Evolutionary conservation across 2,329 filamentous ascomycete genomes (phyloP).

Genomic region (Knoxdaviesia proteae): DNA sequence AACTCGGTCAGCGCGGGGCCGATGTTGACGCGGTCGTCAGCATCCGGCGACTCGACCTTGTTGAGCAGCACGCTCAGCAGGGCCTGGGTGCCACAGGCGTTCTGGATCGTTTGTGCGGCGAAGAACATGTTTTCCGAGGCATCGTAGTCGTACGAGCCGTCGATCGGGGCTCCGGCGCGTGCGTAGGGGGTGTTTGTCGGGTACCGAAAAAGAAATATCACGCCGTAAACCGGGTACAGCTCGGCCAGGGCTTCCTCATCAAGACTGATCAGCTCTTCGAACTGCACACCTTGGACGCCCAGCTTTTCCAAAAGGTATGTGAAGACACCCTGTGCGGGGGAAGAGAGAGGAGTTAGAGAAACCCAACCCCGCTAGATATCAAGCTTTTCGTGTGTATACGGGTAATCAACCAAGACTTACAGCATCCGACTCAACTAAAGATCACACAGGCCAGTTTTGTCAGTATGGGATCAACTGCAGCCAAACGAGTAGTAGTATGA

Average conservation of each 20-base stretch:
- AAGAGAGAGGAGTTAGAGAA: not conserved
- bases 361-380: not conserved
- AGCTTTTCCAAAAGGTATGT: constrained; percentile 84
- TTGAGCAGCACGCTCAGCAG: constrained; percentile 83
- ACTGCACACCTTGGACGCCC: constrained; percentile 83
- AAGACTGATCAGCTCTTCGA: constrained; percentile 84
- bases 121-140: constrained; percentile 74
- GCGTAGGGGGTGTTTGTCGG: constrained; percentile 47
- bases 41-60: constrained; percentile 25
- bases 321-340: constrained; percentile 55
- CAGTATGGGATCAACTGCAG: no score
- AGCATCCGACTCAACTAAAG: constrained; percentile 71
- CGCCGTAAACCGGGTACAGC: constrained; percentile 68
- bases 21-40: constrained; percentile 39
- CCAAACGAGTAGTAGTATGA: not conserved
- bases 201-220: constrained; percentile 99
- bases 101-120: constrained; percentile 92
- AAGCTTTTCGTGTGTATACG: constrained; percentile 10
- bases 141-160: constrained; percentile 61
- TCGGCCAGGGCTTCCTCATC: constrained; percentile 53
- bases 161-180: constrained; percentile 42
- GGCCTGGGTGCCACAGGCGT: constrained; percentile 92
- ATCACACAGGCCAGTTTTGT: not conserved
- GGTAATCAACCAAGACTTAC: constrained; percentile 26
- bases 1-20: constrained; percentile 54